A percentile compares a stretch with the other conserved stretches of the same genome.
These are phyloP conservation scores for Aspergillus taichungensis DNA, from an alignment of 495 filamentous ascomycete species.

Conservation along the genomic window DNA sequence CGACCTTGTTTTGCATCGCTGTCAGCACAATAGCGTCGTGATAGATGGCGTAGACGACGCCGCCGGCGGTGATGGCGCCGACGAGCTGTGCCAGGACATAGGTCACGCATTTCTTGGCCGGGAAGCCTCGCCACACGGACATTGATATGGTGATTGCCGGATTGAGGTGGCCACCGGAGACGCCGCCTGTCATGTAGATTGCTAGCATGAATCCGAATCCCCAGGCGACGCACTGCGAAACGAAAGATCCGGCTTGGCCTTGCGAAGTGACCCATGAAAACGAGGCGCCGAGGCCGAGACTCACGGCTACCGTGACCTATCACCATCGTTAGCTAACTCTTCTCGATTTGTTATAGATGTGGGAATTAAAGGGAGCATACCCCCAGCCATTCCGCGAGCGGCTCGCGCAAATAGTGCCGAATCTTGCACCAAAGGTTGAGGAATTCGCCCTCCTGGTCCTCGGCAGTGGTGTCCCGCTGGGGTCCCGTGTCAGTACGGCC, in stretches of 20 bases:
- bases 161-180: slow-evolving; percentile 48
- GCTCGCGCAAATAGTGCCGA: slow-evolving; percentile 11
- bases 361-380: slow-evolving; percentile 4
- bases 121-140: slow-evolving; percentile 46
- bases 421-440: slow-evolving; percentile 17
- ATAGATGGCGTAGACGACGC: slow-evolving; percentile 39
- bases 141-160: slow-evolving; percentile 47
- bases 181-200: slow-evolving; percentile 44
- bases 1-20: slow-evolving; percentile 2
- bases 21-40: slow-evolving; percentile 26
- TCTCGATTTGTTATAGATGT: background rate
- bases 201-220: slow-evolving; percentile 41
- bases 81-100: slow-evolving; percentile 41
- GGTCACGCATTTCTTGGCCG: slow-evolving; percentile 34
- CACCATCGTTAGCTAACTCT: background rate
- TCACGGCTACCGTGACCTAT: slow-evolving; percentile 16
- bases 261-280: slow-evolving; percentile 3
- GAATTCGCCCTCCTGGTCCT: slow-evolving; percentile 6
- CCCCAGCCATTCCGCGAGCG: slow-evolving; percentile 20
- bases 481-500: background rate
- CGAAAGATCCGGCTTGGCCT: slow-evolving; percentile 7
- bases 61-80: slow-evolving; percentile 36
- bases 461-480: background rate
- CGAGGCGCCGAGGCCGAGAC: slow-evolving; percentile 15
- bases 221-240: slow-evolving; percentile 18